A percentile compares a stretch with the other conserved stretches of the same genome.
phyloP scores from a whole-genome alignment of 1,284 basidiomycete species.

The Marasmius sp. region DNA sequence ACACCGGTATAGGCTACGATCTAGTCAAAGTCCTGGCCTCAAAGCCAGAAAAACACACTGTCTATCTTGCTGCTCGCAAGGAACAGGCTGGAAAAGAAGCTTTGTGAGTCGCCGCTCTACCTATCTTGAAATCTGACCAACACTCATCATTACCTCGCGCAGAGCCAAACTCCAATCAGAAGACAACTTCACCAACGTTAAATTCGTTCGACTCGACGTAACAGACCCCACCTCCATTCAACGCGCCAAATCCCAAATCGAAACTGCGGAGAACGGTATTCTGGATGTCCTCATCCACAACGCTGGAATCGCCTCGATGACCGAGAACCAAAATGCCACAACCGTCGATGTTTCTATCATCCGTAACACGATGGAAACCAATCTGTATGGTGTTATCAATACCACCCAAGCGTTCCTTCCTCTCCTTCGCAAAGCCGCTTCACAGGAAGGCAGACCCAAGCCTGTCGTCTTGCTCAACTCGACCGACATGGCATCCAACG shows the following conservation, averaged over 20 bases:
- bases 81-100: slow-evolving; percentile 18
- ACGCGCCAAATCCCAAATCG: slow-evolving; percentile 34
- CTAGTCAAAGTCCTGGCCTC: slow-evolving; percentile 18
- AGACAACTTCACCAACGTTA: slow-evolving; percentile 24
- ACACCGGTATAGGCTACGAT: slow-evolving; percentile 20
- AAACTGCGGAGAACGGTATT: slow-evolving; percentile 36
- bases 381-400: slow-evolving; percentile 38
- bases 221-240: slow-evolving; percentile 33
- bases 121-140: neutral
- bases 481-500: slow-evolving; percentile 63
- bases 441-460: slow-evolving; percentile 13
- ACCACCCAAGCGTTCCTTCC: slow-evolving; percentile 35
- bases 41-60: slow-evolving; percentile 16
- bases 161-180: slow-evolving; percentile 27
- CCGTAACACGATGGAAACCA: slow-evolving; percentile 37
- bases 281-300: slow-evolving; percentile 52
- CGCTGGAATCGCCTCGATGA: slow-evolving; percentile 36
- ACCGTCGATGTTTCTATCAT: slow-evolving; percentile 31
- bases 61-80: slow-evolving; percentile 19
- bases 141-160: neutral
- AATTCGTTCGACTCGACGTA: slow-evolving; percentile 33
- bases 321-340: slow-evolving; percentile 32
- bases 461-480: slow-evolving; percentile 30
- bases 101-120: neutral
- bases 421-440: slow-evolving; percentile 26